Percentiles rank a stretch among this genome's conserved stretches.
phyloP scores from a whole-genome alignment of 257 asterid species.

The Capsicum chinense region DNA sequence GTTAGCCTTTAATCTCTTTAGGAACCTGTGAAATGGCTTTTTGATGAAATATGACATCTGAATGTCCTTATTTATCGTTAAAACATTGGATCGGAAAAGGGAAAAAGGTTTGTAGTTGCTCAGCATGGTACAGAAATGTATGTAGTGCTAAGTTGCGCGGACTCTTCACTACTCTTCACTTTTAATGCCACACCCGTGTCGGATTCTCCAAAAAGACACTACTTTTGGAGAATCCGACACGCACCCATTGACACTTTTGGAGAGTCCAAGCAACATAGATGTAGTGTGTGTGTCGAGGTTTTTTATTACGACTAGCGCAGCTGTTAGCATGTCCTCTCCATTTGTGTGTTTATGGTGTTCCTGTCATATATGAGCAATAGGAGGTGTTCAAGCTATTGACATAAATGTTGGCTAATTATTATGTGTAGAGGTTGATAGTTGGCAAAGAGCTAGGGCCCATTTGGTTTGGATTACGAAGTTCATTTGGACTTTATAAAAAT shows the following conservation, averaged over 20 bases:
- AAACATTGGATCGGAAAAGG: neutral
- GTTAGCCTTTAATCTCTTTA: slow-evolving; percentile 47
- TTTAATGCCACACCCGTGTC: too few relatives aligned
- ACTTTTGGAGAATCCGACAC: too few relatives aligned
- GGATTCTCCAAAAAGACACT: too few relatives aligned
- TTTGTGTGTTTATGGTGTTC: neutral
- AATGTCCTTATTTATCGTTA: neutral
- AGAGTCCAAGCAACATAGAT: too few relatives aligned
- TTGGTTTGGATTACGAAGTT: slow-evolving; percentile 13
- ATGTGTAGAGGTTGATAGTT: neutral
- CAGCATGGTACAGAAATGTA: slow-evolving; percentile 16
- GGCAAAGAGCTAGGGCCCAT: neutral
- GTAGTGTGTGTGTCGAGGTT: neutral
- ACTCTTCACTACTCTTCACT: too few relatives aligned
- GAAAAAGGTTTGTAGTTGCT: neutral
- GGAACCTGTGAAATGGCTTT: slow-evolving; percentile 14
- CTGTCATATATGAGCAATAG: slow-evolving; percentile 10
- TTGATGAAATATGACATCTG: neutral
- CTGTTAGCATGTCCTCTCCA: neutral
- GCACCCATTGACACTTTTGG: too few relatives aligned
- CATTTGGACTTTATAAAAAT: neutral
- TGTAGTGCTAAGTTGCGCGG: neutral
- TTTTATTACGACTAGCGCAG: neutral
- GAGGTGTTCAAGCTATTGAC: neutral
- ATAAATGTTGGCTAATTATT: neutral